Evolutionary conservation across 2,329 filamentous ascomycete genomes (phyloP).

Genomic region (Ceratocystis papillata): DNA sequence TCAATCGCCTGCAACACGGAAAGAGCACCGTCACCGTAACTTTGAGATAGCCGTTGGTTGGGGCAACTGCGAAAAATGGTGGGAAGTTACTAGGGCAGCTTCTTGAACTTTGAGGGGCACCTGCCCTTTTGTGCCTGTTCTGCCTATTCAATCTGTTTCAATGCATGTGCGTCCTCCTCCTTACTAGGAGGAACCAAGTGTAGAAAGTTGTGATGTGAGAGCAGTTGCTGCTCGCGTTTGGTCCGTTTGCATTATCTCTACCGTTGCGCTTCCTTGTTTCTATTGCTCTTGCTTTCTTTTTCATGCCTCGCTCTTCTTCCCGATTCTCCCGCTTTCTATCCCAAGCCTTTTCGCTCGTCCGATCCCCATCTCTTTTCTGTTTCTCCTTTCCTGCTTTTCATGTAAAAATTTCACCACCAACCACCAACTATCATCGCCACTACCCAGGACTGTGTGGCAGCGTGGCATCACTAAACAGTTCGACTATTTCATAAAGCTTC

Average conservation of each 20-base stretch:
- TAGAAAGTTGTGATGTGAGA: constrained; percentile 5
- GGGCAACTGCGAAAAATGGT: not conserved
- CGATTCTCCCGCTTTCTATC: not conserved
- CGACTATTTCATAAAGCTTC: not conserved
- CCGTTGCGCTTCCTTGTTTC: not conserved
- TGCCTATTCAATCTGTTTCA: not conserved
- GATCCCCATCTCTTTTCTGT: not conserved
- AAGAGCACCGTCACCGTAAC: constrained; percentile 12
- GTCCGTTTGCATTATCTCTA: not conserved
- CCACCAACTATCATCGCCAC: no score
- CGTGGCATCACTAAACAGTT: no score
- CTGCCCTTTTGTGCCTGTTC: not conserved
- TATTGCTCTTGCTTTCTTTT: not conserved
- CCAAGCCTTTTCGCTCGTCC: not conserved
- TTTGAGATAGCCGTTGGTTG: not conserved
- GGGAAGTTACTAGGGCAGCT: not conserved
- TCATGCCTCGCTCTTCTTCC: not conserved
- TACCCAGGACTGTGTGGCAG: no score
- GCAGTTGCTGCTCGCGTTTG: not conserved
- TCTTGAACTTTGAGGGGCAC: not conserved
- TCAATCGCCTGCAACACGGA: constrained; percentile 15
- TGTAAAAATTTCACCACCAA: no score
- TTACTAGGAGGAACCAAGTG: not conserved
- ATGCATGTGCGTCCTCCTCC: not conserved
- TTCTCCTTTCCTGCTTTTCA: not conserved